Conservation (phyloP, 2,329 filamentous ascomycete species). For the Apiospora phragmitis region DNA sequence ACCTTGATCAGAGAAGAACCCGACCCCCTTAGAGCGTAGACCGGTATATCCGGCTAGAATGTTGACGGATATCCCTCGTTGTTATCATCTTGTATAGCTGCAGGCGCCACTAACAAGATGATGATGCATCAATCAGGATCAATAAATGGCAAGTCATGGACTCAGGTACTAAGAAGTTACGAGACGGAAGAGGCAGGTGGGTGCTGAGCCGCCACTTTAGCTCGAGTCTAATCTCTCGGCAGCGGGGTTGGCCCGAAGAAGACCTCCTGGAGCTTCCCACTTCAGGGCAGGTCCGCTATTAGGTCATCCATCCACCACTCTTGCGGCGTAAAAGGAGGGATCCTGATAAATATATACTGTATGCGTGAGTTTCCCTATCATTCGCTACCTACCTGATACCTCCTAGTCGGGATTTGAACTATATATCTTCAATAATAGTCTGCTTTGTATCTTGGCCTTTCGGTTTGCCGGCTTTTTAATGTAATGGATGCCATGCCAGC, state of each 20-base stretch:
- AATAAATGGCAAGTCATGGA: not conserved
- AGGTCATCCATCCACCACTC: not conserved
- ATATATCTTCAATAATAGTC: not conserved
- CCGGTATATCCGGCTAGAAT: not conserved
- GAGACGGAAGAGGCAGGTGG: conserved; percentile 1
- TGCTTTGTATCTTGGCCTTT: not conserved
- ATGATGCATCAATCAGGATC: not conserved
- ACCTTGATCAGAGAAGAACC: not conserved
- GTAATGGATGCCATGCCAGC: not conserved
- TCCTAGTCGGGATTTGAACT: too few relatives aligned
- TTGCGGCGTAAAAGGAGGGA: not conserved
- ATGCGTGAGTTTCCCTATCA: not conserved
- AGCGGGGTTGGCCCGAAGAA: not conserved
- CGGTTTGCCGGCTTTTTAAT: not conserved
- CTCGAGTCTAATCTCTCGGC: not conserved
- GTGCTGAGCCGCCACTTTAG: not conserved
- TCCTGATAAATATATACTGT: not conserved
- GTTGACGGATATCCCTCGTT: not conserved
- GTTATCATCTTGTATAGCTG: not conserved
- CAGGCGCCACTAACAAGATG: not conserved
- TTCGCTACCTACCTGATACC: not conserved
- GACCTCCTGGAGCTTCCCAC: not conserved
- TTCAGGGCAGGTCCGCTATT: not conserved
- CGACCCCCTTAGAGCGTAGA: not conserved
- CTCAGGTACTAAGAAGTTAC: not conserved